Evolutionary conservation across 75 land plant species (phyloP), one percentile per base, ranked within the genome.

Genomic region (Pseudotsuga menziesii): DNA sequence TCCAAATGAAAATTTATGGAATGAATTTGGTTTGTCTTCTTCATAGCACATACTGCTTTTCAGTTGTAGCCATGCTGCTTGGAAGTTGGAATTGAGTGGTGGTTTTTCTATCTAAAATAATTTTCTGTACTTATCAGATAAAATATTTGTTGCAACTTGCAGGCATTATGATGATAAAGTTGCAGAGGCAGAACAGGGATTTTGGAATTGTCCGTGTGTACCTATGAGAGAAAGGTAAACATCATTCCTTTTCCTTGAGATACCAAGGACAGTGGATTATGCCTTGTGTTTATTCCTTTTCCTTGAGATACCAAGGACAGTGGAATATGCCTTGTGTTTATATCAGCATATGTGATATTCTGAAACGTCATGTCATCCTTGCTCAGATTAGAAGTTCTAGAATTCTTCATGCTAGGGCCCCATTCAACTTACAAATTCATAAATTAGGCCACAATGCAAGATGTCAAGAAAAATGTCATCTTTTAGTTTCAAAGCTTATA

Each of bases 161-260:
- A 94, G 97, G 89, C 94, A 94, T 85, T 94, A 94, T 85, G 97
- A 94, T 85, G 97, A 94, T 77, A 94, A 94, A 81, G 80, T 86
- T 54, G 97, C 97, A 58, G 97, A 94, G 77, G 97, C 78, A 12
- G 78, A 80, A 32, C 97, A 94, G 75, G 97, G 97, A 22, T 94
- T 94, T 82, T 94, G 97, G 97, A 94, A 94, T 76, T 94, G 97
- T 81, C 97, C 97, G 61, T 94, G 97, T 74, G 97, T 94, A n/a
- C 97, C 97, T 12, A 94, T 94, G 97, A 82, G 97, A 48, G 97
- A 94, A 63, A 88, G 95, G 95, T 93, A 48, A 48, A 48, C 9
- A 67, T 9, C 48, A 59, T 19, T 48, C 12, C 11, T 48, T 48
- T 48, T 11, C 9, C 12, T 48, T 48, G 12, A 48, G 54, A 44